These are phyloP conservation scores for Xylariaceae sp. DNA, from an alignment of 2,329 filamentous ascomycete genomes.

Conservation along the genomic window DNA sequence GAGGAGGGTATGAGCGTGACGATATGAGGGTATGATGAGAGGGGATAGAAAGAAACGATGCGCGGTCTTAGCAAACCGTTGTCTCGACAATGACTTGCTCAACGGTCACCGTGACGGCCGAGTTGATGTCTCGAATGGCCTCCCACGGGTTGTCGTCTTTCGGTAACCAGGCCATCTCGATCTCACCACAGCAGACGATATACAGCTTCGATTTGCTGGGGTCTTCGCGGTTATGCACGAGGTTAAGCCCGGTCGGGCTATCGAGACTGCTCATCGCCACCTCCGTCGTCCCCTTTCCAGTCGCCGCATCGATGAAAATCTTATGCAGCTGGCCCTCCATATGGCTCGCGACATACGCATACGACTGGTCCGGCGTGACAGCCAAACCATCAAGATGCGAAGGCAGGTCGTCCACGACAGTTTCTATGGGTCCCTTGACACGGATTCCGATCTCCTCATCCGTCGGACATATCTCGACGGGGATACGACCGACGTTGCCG, in stretches of 20 bases:
- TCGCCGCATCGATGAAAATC: conserved; percentile 23
- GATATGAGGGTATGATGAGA: too few relatives aligned
- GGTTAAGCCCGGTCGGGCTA: conserved; percentile 28
- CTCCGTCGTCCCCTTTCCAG: conserved; percentile 18
- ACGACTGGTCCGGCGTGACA: conserved; percentile 21
- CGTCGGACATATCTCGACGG: conserved; percentile 21
- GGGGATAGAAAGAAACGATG: neutral
- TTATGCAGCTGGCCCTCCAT: conserved; percentile 27
- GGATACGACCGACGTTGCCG: conserved; percentile 28
- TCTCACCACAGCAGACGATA: conserved; percentile 30
- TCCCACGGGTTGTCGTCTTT: conserved; percentile 26
- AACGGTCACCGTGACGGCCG: conserved; percentile 20
- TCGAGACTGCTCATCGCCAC: conserved; percentile 27
- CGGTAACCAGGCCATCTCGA: conserved; percentile 30
- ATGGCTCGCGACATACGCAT: conserved; percentile 29
- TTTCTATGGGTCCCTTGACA: conserved; percentile 23
- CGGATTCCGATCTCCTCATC: conserved; percentile 22
- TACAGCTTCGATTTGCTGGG: conserved; percentile 25
- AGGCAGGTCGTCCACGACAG: conserved; percentile 24
- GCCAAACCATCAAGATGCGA: conserved; percentile 29
- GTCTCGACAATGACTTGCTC: conserved; percentile 16
- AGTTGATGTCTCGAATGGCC: conserved; percentile 28
- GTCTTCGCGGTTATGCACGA: conserved; percentile 11
- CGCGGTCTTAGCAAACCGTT: neutral
- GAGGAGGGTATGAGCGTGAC: neutral